Evolutionary conservation across 1,284 basidiomycete species (phyloP), one percentile per base, ranked within the genome.

Genomic region (Spongiforma sp.): DNA sequence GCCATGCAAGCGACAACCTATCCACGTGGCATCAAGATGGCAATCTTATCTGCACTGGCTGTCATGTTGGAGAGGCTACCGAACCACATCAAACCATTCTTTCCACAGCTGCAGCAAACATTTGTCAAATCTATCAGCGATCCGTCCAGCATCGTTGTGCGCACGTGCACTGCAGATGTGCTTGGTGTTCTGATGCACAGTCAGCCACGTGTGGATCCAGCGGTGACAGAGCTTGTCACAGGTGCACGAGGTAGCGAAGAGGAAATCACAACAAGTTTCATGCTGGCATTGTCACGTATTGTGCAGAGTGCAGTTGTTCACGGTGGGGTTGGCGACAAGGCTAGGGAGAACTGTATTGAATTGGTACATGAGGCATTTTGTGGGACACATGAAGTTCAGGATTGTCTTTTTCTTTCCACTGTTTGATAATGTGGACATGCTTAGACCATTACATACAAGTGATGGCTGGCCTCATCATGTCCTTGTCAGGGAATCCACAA

Each of bases 81-180:
- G 0, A 82, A 86, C 26, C 94, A 98, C 69, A 95, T 98, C 68
- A 95, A 95, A 76, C 96, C 97, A 1, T 99, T 99, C 90, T 98
- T 98, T 84, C 98, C 97, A 3, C 97, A 99, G 76, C 82, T 99
- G 41, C 97, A 99, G 76, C 87, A 97, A 46, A 98, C 96, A 0
- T 99, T 99, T 75, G 93, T 98, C 78, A 99, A 99, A 80, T 94
- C 95, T 43, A 86, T 93, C 1, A 87, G 90, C 64, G 97, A 99
- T 76, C 80, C 91, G 1, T 86, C 91, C 2, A 94, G 93, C 69
- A 81, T 86, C 4, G 89, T 87, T 24, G 95, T 99, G 33, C 89
- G 97, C 59, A 90, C 82, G 65, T 89, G 88, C 60, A 96, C 96
- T 0, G 94, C 90, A 1, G 84, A 89, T 34, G 96, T 93, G 33